Percentiles rank a stretch among this genome's conserved stretches.
Evolutionary conservation across 1,284 basidiomycete genomes (phyloP).

Genomic region (Hemileccinum hortonii): DNA sequence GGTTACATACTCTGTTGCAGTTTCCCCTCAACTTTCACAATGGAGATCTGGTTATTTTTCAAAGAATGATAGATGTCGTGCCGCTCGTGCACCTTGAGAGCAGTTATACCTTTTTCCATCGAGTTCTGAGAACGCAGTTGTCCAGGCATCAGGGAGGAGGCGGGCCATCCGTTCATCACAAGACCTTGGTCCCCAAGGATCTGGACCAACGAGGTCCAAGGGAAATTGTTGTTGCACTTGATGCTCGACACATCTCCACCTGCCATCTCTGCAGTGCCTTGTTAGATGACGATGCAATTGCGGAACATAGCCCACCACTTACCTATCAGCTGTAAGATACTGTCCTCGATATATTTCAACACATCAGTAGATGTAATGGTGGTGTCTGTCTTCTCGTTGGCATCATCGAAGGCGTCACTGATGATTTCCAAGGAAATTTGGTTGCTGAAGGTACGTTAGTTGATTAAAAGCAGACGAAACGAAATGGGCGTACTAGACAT

Average conservation of each 20-base stretch:
- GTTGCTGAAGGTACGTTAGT: background rate
- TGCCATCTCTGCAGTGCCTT: background rate
- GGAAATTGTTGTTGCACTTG: background rate
- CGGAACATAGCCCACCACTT: background rate
- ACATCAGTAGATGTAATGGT: background rate
- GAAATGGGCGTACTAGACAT: conserved; percentile 7
- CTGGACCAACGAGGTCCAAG: background rate
- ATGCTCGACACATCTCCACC: background rate
- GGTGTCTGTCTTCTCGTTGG: background rate
- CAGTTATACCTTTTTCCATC: conserved; percentile 4
- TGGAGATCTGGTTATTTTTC: background rate
- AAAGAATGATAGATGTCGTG: background rate
- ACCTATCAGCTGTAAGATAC: background rate
- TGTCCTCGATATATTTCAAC: background rate
- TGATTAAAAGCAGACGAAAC: background rate
- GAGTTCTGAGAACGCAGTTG: background rate
- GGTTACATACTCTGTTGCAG: background rate
- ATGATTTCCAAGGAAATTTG: conserved; percentile 2
- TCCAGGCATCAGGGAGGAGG: background rate
- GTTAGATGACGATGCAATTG: background rate
- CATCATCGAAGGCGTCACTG: background rate
- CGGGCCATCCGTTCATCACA: background rate
- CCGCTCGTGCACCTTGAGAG: background rate
- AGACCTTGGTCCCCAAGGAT: conserved; percentile 1
- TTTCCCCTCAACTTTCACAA: conserved; percentile 1